Conservation (phyloP, 805 yeast species). For the Tetrapisispora iriomotensis region DNA sequence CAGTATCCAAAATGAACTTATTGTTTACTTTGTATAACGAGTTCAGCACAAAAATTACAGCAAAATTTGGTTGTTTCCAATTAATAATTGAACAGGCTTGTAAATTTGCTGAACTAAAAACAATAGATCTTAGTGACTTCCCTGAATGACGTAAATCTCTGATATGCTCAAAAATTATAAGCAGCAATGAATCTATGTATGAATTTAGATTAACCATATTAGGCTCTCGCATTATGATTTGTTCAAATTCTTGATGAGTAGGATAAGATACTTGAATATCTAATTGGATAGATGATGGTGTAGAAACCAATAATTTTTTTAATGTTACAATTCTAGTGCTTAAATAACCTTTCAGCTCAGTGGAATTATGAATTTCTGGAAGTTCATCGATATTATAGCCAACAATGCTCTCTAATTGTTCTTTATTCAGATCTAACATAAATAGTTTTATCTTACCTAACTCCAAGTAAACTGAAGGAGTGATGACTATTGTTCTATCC, state of each 20-base stretch:
- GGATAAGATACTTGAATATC: constrained; percentile 74
- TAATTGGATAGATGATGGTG: constrained; percentile 54
- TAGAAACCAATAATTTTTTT: constrained; percentile 42
- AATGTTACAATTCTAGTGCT: constrained; percentile 46
- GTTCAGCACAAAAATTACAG: constrained; percentile 77
- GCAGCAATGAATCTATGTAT: constrained; percentile 66
- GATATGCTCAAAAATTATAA: constrained; percentile 68
- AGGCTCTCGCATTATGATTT: constrained; percentile 33
- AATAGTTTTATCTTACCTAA: constrained; percentile 45
- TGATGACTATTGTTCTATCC: constrained; percentile 80
- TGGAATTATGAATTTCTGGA: constrained; percentile 17
- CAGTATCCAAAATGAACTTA: constrained; percentile 22
- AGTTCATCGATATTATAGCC: constrained; percentile 21
- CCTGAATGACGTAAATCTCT: constrained; percentile 35
- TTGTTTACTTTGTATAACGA: constrained; percentile 34
- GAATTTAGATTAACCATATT: constrained; percentile 49
- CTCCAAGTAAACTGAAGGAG: constrained; percentile 55
- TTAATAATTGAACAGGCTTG: constrained; percentile 86
- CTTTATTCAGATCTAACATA: constrained; percentile 42
- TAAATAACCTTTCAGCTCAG: constrained; percentile 19
- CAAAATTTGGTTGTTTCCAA: constrained; percentile 98
- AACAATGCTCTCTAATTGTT: constrained; percentile 27
- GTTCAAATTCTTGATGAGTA: constrained; percentile 39
- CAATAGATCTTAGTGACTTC: constrained; percentile 47
- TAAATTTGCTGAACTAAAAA: constrained; percentile 80